Evolutionary conservation across 1,284 basidiomycete genomes (phyloP).

Genomic region (Polyporus tsugae): DNA sequence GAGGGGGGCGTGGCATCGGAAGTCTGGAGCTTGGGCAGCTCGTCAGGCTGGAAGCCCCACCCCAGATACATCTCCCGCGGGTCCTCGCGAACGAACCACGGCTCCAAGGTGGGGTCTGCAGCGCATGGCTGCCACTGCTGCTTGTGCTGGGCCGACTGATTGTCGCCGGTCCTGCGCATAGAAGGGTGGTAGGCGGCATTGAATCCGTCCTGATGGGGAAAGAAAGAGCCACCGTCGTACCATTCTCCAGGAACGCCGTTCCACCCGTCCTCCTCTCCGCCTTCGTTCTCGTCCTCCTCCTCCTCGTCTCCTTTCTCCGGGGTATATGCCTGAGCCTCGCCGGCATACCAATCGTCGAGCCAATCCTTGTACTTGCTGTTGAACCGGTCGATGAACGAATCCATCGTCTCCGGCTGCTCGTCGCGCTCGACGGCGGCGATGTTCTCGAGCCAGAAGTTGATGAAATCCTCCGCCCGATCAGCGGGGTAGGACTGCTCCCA

Average conservation of each 20-base stretch:
- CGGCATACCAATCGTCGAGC: slow-evolving; percentile 36
- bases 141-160: not conserved
- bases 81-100: not conserved
- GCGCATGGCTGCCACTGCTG: slow-evolving; percentile 2
- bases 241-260: slow-evolving; percentile 20
- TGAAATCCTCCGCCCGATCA: slow-evolving; percentile 44
- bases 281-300: slow-evolving; percentile 15
- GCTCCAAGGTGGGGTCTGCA: not conserved
- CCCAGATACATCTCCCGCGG: not conserved
- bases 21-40: not conserved
- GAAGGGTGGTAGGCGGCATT: not conserved
- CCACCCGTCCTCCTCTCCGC: slow-evolving; percentile 11
- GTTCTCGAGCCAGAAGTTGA: slow-evolving; percentile 64
- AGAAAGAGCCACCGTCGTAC: slow-evolving; percentile 24
- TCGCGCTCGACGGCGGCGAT: slow-evolving; percentile 60
- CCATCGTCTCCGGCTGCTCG: slow-evolving; percentile 54
- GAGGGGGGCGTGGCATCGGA: not conserved
- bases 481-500: slow-evolving; percentile 61
- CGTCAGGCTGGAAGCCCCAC: slow-evolving; percentile 4
- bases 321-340: slow-evolving; percentile 14
- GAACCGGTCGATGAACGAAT: slow-evolving; percentile 56
- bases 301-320: slow-evolving; percentile 15
- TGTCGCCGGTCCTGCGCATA: not conserved
- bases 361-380: slow-evolving; percentile 23
- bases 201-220: slow-evolving; percentile 17